Evolutionary conservation across 2,329 filamentous ascomycete genomes (phyloP).

Genomic region (Zasmidium angulare): DNA sequence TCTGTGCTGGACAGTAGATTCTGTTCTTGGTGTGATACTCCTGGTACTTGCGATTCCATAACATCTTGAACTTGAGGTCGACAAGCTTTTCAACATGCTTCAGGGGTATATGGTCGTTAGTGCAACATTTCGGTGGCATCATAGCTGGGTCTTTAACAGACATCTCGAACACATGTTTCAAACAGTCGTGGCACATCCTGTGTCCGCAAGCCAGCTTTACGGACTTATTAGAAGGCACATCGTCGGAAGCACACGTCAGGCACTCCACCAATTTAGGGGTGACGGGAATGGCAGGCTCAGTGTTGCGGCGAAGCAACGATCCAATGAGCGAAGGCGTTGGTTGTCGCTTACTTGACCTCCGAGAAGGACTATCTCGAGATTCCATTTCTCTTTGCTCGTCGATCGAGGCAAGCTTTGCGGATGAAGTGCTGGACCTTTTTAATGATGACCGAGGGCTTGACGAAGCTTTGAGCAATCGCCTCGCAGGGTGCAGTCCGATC

Average conservation of each 20-base stretch:
- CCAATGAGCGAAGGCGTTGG: slow-evolving; percentile 22
- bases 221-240: slow-evolving; percentile 62
- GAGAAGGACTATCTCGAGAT: slow-evolving; percentile 17
- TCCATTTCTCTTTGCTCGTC: slow-evolving; percentile 28
- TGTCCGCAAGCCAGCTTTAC: slow-evolving; percentile 76
- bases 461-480: background rate
- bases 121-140: slow-evolving; percentile 86
- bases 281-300: slow-evolving; percentile 14
- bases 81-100: slow-evolving; percentile 76
- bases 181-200: slow-evolving; percentile 75
- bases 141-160: slow-evolving; percentile 74
- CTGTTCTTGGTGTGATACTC: slow-evolving; percentile 74
- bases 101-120: slow-evolving; percentile 68
- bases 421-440: slow-evolving; percentile 20
- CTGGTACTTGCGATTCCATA: slow-evolving; percentile 77
- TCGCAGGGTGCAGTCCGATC: slow-evolving; percentile 17
- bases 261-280: slow-evolving; percentile 56
- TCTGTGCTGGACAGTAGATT: slow-evolving; percentile 71
- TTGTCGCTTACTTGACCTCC: slow-evolving; percentile 27
- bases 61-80: slow-evolving; percentile 69
- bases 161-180: slow-evolving; percentile 71
- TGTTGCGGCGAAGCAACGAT: slow-evolving; percentile 27
- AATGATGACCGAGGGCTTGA: slow-evolving; percentile 15
- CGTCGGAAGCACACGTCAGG: slow-evolving; percentile 67
- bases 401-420: slow-evolving; percentile 24